These are phyloP conservation scores for Tranzscheliella williamsii DNA, from an alignment of 1,284 basidiomycete genomes.

Conservation along the genomic window DNA sequence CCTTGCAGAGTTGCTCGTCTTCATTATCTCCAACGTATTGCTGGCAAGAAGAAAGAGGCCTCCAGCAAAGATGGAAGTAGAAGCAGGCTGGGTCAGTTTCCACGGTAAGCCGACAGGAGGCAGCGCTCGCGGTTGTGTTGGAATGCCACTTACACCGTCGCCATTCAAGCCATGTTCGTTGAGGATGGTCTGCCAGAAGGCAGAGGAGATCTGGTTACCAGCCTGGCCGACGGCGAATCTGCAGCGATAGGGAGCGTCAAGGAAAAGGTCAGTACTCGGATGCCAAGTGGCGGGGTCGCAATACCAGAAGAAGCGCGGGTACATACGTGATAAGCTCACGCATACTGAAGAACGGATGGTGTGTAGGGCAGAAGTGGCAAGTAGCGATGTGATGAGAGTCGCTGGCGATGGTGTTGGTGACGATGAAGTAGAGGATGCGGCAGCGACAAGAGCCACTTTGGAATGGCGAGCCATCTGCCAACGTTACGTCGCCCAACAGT, in stretches of 20 bases:
- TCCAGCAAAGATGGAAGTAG: background rate
- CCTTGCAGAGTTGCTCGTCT: constrained; percentile 44
- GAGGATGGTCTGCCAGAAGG: constrained; percentile 60
- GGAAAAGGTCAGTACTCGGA: background rate
- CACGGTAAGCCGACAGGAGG: background rate
- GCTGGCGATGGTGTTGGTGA: background rate
- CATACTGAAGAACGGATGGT: constrained; percentile 5
- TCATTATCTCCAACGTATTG: constrained; percentile 54
- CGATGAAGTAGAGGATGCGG: background rate
- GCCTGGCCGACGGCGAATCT: constrained; percentile 65
- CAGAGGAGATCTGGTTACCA: constrained; percentile 67
- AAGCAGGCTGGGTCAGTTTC: background rate
- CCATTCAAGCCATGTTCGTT: constrained; percentile 59
- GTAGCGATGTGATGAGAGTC: background rate
- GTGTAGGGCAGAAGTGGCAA: background rate
- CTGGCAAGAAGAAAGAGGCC: constrained; percentile 12
- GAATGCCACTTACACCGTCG: constrained; percentile 42
- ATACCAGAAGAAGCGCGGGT: too few relatives aligned
- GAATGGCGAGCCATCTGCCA: too few relatives aligned
- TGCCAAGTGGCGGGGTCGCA: background rate
- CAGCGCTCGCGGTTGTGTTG: background rate
- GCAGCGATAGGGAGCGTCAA: background rate
- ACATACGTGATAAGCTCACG: constrained; percentile 42
- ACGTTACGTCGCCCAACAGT: too few relatives aligned
- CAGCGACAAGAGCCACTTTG: too few relatives aligned